Evolutionary conservation across 805 yeast genomes (phyloP).

Genomic region (Starmerella etchellsii): DNA sequence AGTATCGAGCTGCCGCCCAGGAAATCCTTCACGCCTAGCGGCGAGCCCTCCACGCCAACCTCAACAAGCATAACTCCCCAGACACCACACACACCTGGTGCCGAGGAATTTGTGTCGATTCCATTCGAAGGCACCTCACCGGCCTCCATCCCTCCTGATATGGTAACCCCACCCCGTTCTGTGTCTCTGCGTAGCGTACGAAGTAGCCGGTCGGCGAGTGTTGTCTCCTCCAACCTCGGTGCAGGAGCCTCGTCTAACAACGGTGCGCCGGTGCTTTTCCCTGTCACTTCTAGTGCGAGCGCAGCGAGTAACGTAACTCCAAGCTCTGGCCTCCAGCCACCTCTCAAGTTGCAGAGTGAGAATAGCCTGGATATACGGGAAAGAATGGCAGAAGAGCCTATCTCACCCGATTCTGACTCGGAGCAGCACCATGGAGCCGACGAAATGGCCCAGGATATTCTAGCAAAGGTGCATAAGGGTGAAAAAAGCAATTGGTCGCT

Average conservation of each 20-base stretch:
- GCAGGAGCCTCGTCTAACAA: neutral
- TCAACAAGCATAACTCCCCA: neutral
- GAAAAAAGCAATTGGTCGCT: slow-evolving; percentile 21
- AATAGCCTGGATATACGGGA: neutral
- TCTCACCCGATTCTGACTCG: slow-evolving; percentile 12
- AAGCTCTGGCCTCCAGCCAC: too few species aligned
- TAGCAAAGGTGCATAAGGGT: slow-evolving; percentile 22
- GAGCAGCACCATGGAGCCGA: slow-evolving; percentile 23
- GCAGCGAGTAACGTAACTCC: too few species aligned
- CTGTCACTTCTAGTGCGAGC: too few species aligned
- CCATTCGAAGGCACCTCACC: slow-evolving; percentile 3
- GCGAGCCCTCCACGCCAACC: neutral
- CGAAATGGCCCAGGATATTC: slow-evolving; percentile 27
- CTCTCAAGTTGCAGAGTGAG: neutral
- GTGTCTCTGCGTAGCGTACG: neutral
- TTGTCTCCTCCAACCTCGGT: slow-evolving; percentile 1
- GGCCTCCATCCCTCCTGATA: neutral
- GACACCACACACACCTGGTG: slow-evolving; percentile 7
- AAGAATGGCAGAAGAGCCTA: slow-evolving; percentile 4
- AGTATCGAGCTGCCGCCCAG: slow-evolving; percentile 10
- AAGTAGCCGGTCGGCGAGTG: slow-evolving; percentile 8
- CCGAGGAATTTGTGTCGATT: slow-evolving; percentile 7
- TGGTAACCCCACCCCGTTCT: neutral
- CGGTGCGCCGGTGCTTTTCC: too few species aligned
- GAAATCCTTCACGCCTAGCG: neutral